Evolutionary conservation across 495 filamentous ascomycete genomes (phyloP).

Genomic region (Tetracladium setigerum): DNA sequence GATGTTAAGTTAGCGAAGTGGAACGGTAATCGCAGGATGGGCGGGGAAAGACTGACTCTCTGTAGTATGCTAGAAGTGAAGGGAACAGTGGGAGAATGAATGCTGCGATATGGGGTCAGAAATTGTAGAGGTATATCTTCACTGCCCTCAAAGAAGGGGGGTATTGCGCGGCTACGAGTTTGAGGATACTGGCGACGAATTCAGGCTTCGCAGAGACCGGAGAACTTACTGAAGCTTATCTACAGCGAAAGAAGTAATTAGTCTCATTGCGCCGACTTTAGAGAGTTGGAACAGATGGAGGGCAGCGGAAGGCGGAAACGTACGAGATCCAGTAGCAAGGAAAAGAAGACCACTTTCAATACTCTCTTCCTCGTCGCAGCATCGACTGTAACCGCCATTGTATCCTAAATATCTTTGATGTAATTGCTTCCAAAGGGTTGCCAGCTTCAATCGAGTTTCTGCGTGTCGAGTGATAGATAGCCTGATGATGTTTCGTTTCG

Average conservation of each 20-base stretch:
- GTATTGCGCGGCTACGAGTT: neutral
- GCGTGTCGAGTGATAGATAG: too few species aligned
- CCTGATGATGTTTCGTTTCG: too few species aligned
- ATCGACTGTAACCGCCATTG: slow-evolving; percentile 30
- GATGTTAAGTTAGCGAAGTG: neutral
- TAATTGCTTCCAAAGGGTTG: too few species aligned
- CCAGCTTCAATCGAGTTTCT: too few species aligned
- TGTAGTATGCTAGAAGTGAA: slow-evolving; percentile 90
- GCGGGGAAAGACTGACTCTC: slow-evolving; percentile 37
- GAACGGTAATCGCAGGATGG: neutral
- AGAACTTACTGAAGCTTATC: slow-evolving; percentile 62
- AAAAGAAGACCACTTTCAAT: slow-evolving; percentile 61
- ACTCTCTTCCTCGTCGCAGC: slow-evolving; percentile 64
- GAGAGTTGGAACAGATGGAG: neutral
- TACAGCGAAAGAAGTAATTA: slow-evolving; percentile 37
- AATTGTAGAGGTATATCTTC: slow-evolving; percentile 58
- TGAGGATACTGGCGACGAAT: too few species aligned
- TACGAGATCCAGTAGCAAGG: slow-evolving; percentile 47
- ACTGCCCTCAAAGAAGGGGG: neutral
- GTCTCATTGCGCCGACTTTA: neutral
- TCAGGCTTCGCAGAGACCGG: neutral
- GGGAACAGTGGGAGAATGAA: slow-evolving; percentile 97
- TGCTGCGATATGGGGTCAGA: slow-evolving; percentile 33
- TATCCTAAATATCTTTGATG: too few species aligned
- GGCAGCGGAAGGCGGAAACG: slow-evolving; percentile 7